These are phyloP conservation scores for Scleromitrula shiraiana DNA, from an alignment of 2,329 filamentous ascomycete genomes.

Conservation along the genomic window DNA sequence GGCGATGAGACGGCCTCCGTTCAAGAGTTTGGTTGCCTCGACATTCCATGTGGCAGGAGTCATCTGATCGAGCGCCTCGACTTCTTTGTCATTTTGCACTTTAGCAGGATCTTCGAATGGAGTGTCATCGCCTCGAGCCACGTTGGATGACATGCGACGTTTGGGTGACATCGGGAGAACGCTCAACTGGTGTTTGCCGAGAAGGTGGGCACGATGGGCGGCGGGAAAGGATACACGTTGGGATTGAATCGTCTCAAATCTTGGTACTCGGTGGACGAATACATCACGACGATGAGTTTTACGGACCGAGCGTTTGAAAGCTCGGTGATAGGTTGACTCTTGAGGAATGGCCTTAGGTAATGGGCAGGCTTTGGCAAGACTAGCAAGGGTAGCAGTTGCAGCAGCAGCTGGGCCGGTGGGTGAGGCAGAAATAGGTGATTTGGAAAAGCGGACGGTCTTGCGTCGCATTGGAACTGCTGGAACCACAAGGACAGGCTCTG, in stretches of 20 bases:
- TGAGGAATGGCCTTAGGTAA: constrained; percentile 44
- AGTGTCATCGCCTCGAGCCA: constrained; percentile 62
- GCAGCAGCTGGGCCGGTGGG: constrained; percentile 4
- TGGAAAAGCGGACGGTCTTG: constrained; percentile 71
- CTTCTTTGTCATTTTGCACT: constrained; percentile 65
- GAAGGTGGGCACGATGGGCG: constrained; percentile 70
- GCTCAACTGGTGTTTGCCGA: constrained; percentile 76
- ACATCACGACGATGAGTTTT: constrained; percentile 61
- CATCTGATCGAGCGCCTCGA: constrained; percentile 70
- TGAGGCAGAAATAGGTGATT: constrained; percentile 27
- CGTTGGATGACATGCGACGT: constrained; percentile 64
- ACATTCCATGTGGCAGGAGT: constrained; percentile 53
- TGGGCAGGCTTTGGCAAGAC: constrained; percentile 27
- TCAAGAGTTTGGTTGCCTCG: constrained; percentile 51
- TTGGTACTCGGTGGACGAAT: constrained; percentile 75
- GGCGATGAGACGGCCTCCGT: constrained; percentile 55
- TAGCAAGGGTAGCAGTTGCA: constrained; percentile 6
- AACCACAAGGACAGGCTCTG: constrained; percentile 17
- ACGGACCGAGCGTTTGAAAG: constrained; percentile 69
- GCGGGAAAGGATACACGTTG: constrained; percentile 67
- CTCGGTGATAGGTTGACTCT: constrained; percentile 80
- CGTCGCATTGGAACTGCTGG: constrained; percentile 36
- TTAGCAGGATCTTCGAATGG: constrained; percentile 55
- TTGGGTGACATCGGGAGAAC: constrained; percentile 60
- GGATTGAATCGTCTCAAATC: constrained; percentile 83